A percentile compares a stretch with the other conserved stretches of the same genome.
phyloP scores from a whole-genome alignment of 306 rosid genomes.

The Rubus idaeus region DNA sequence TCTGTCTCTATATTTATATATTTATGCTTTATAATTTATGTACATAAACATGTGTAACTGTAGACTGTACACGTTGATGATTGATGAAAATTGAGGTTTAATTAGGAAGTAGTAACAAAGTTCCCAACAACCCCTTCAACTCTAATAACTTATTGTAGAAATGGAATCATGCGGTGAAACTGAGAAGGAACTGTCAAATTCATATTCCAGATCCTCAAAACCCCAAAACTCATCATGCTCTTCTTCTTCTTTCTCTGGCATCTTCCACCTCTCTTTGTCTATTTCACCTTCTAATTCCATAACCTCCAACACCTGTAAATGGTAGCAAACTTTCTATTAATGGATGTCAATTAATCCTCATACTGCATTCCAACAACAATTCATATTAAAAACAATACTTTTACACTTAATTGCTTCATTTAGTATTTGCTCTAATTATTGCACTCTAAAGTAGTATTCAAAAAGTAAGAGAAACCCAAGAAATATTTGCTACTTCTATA shows the following conservation, averaged over 20 bases:
- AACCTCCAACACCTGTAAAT: slow-evolving; percentile 66
- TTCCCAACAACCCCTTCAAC: not conserved
- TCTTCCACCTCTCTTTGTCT: slow-evolving; percentile 73
- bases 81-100: not conserved
- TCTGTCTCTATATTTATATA: not conserved
- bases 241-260: slow-evolving; percentile 81
- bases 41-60: slow-evolving; percentile 4
- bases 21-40: not conserved
- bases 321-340: not conserved
- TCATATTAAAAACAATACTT: not conserved
- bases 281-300: slow-evolving; percentile 69
- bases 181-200: slow-evolving; percentile 73
- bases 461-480: not conserved
- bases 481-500: not conserved
- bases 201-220: slow-evolving; percentile 83
- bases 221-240: slow-evolving; percentile 82
- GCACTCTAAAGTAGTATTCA: slow-evolving; percentile 1
- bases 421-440: not conserved
- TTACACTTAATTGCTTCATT: not conserved
- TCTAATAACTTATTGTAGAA: slow-evolving; percentile 41
- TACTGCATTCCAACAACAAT: not conserved
- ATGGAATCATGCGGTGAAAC: slow-evolving; percentile 57
- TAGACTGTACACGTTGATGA: not conserved
- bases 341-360: too few relatives aligned
- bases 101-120: not conserved